Conservation (phyloP, 805 yeast genomes). For the Wickerhamiella siamensis region DNA sequence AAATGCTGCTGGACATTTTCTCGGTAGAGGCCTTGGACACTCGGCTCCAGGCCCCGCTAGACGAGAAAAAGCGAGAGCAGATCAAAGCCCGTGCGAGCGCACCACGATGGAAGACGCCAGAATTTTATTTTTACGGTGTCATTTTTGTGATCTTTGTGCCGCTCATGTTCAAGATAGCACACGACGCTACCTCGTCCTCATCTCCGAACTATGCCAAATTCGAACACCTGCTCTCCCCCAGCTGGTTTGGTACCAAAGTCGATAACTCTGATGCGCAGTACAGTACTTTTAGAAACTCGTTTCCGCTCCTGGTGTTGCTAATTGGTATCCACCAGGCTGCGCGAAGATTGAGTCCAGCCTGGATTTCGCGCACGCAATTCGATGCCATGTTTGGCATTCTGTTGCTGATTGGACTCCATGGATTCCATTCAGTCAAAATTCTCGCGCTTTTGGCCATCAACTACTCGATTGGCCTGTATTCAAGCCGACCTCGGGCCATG, state of each 20-base stretch:
- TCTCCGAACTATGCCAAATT: slow-evolving; percentile 60
- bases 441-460: slow-evolving; percentile 41
- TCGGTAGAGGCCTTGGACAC: slow-evolving; percentile 31
- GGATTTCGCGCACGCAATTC: slow-evolving; percentile 34
- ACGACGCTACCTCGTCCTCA: slow-evolving; percentile 37
- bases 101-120: slow-evolving; percentile 62
- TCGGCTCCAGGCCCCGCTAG: slow-evolving; percentile 27
- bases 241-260: slow-evolving; percentile 72
- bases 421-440: slow-evolving; percentile 53
- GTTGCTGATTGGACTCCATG: slow-evolving; percentile 65
- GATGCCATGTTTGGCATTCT: slow-evolving; percentile 60
- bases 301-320: slow-evolving; percentile 45
- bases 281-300: slow-evolving; percentile 69
- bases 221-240: slow-evolving; percentile 48
- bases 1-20: slow-evolving; percentile 17
- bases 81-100: slow-evolving; percentile 20
- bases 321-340: slow-evolving; percentile 39
- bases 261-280: slow-evolving; percentile 91
- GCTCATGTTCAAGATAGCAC: slow-evolving; percentile 64
- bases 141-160: slow-evolving; percentile 64
- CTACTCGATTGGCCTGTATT: slow-evolving; percentile 31
- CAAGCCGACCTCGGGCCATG: slow-evolving; percentile 12
- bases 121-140: slow-evolving; percentile 54
- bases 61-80: slow-evolving; percentile 21
- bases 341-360: slow-evolving; percentile 28